Evolutionary conservation across 2,329 filamentous ascomycete genomes (phyloP), one percentile per base, ranked within the genome.

Genomic region (Rutstroemia sp.): DNA sequence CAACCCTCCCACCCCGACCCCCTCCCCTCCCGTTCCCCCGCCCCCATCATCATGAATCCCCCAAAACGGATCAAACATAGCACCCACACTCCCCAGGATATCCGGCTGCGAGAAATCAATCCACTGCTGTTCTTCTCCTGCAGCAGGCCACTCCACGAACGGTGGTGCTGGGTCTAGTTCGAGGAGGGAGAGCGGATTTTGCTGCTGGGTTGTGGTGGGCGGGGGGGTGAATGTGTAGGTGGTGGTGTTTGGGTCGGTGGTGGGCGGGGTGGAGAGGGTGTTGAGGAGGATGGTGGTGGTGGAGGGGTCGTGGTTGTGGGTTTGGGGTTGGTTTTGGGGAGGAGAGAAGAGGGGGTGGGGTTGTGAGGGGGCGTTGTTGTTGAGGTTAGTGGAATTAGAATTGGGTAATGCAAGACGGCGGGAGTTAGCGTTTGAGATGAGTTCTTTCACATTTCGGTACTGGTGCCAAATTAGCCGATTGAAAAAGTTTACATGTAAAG

Each of bases 391-490:
- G 10, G 3, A 3, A 14, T 34, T 34, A 10, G 3, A 3, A 12
- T 34, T 34, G 30, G 30, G 30, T 34, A 34, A 34, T 34, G 12
- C 10, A 34, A 12, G 30, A 10, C 30, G 30, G 30, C 30, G 30
- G 1, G 30, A 34, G 10, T 34, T 34, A 4, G 30, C 30, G 30
- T 12, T 34, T 12, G 30, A 17, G 39, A 42, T 42, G 16, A 42
- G 39, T 41, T 54, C 51, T 34, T 54, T 54, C 42, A 54, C 21
- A 14, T 27, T 54, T 3, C 34, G 51, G 14, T 54, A 54, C 51
- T 54, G 27, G 9, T 12, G 4, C 6, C 9, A 19, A 8, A 6
- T 53, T 17, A 38, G 27, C 25, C 34, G 2, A 19, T 38, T 7
- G 3, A 16, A 19, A 25, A 14, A 3, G 10, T 17, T 10, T 8